phyloP scores from a whole-genome alignment of 208 protist genomes.

The Leishmania arabica region DNA sequence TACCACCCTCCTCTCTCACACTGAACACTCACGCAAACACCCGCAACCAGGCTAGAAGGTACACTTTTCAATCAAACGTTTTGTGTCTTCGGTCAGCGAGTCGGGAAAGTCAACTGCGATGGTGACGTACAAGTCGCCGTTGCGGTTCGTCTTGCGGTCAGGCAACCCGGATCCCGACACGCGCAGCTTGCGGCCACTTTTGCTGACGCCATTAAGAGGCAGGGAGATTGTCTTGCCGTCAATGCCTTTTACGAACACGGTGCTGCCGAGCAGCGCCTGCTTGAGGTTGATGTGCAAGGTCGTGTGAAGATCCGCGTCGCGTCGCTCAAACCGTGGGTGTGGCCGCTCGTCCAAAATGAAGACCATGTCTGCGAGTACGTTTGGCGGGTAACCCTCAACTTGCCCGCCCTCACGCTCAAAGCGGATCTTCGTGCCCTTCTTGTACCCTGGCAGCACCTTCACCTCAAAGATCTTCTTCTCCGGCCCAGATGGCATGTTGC shows the following conservation, averaged over 20 bases:
- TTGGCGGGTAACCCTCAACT: slow-evolving; percentile 85
- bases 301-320: slow-evolving; percentile 84
- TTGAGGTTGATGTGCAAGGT: slow-evolving; percentile 85
- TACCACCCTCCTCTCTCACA: slow-evolving; percentile 1
- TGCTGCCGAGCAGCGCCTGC: slow-evolving; percentile 82
- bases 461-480: slow-evolving; percentile 94
- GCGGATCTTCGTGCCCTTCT: slow-evolving; percentile 96
- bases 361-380: slow-evolving; percentile 95
- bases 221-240: slow-evolving; percentile 55
- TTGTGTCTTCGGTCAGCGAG: slow-evolving; percentile 73
- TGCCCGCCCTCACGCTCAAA: slow-evolving; percentile 89
- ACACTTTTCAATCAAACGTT: slow-evolving; percentile 79
- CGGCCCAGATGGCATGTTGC: slow-evolving; percentile 67
- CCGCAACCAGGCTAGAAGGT: slow-evolving; percentile 46
- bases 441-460: slow-evolving; percentile 95
- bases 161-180: slow-evolving; percentile 76
- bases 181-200: slow-evolving; percentile 74
- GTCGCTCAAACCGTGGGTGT: slow-evolving; percentile 90
- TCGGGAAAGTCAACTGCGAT: slow-evolving; percentile 82
- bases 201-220: slow-evolving; percentile 74
- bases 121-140: slow-evolving; percentile 80
- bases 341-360: slow-evolving; percentile 96
- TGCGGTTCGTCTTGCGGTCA: slow-evolving; percentile 66
- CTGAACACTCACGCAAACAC: neutral
- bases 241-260: slow-evolving; percentile 64